A percentile compares a stretch with the other conserved stretches of the same genome.
These are phyloP conservation scores for Coemansia umbellata DNA, from an alignment of 192 early-diverging fungal species.

Conservation along the genomic window DNA sequence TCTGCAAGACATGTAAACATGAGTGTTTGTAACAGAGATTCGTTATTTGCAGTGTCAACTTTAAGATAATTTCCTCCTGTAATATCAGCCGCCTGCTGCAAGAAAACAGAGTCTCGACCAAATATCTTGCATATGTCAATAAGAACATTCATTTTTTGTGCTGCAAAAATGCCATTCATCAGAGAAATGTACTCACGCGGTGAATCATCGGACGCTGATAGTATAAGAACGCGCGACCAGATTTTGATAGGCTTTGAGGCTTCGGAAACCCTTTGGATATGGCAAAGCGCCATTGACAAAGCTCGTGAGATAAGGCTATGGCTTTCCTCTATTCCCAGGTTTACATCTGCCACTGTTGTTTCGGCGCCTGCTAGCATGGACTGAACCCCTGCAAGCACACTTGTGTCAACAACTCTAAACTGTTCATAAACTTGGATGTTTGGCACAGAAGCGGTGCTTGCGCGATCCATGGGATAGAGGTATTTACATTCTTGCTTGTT, in stretches of 20 bases:
- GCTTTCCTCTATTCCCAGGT: constrained; percentile 11
- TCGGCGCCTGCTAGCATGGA: constrained; percentile 12
- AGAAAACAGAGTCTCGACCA: constrained; percentile 76
- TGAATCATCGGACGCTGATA: constrained; percentile 85
- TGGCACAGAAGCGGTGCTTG: constrained; percentile 1
- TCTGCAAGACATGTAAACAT: constrained; percentile 82
- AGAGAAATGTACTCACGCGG: constrained; percentile 89
- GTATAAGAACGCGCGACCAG: constrained; percentile 74
- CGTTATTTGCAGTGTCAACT: constrained; percentile 61
- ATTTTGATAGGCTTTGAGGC: constrained; percentile 12
- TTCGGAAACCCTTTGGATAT: constrained; percentile 31
- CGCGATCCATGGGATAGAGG: constrained; percentile 32
- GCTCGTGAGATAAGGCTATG: constrained; percentile 44
- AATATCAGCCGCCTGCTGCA: constrained; percentile 89
- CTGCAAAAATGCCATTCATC: constrained; percentile 98
- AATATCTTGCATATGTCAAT: constrained; percentile 88
- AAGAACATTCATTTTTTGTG: constrained; percentile 83
- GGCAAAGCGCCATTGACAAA: constrained; percentile 48
- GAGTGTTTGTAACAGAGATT: constrained; percentile 73
- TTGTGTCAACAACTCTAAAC: constrained; percentile 40
- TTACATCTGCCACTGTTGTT: not conserved
- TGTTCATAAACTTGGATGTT: constrained; percentile 51
- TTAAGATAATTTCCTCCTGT: constrained; percentile 82
- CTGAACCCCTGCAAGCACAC: constrained; percentile 28
- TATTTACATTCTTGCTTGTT: constrained; percentile 26